A percentile compares a stretch with the other conserved stretches of the same genome.
Evolutionary conservation across 192 early-diverging fungal genomes (phyloP).

Genomic region (Lunasporangiospora selenospora): DNA sequence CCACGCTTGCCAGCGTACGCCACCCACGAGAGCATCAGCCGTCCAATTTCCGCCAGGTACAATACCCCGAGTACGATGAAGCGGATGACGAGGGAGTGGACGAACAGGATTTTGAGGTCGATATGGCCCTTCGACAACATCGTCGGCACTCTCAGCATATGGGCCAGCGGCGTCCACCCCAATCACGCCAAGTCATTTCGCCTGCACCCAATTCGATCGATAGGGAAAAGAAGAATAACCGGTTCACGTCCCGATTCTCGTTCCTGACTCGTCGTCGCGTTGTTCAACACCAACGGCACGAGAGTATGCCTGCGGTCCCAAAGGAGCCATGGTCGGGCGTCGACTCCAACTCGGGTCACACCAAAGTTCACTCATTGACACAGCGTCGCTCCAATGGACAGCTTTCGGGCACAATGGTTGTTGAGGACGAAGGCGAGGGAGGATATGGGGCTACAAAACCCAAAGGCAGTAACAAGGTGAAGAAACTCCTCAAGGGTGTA

Average conservation of each 20-base stretch:
- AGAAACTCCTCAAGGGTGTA: constrained; percentile 28
- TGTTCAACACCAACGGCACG: constrained; percentile 24
- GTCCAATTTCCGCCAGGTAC: constrained; percentile 10
- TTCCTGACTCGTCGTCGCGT: constrained; percentile 41
- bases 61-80: constrained; percentile 17
- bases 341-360: neutral
- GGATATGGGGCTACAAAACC: neutral
- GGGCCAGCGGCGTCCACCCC: constrained; percentile 10
- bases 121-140: constrained; percentile 16
- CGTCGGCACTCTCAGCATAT: constrained; percentile 9
- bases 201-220: constrained; percentile 20
- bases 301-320: constrained; percentile 14
- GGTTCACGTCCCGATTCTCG: constrained; percentile 38
- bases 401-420: neutral
- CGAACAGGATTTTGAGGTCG: neutral
- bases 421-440: neutral
- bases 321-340: constrained; percentile 11
- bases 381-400: constrained; percentile 7
- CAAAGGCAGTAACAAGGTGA: constrained; percentile 15
- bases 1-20: too few relatives aligned
- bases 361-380: neutral
- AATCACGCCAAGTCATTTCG: constrained; percentile 1
- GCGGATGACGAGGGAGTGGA: too few relatives aligned
- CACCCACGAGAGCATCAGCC: constrained; percentile 24
- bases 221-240: constrained; percentile 27